Evolutionary conservation across 2,329 filamentous ascomycete species (phyloP).

Genomic region (Zymoseptoria passerinii): DNA sequence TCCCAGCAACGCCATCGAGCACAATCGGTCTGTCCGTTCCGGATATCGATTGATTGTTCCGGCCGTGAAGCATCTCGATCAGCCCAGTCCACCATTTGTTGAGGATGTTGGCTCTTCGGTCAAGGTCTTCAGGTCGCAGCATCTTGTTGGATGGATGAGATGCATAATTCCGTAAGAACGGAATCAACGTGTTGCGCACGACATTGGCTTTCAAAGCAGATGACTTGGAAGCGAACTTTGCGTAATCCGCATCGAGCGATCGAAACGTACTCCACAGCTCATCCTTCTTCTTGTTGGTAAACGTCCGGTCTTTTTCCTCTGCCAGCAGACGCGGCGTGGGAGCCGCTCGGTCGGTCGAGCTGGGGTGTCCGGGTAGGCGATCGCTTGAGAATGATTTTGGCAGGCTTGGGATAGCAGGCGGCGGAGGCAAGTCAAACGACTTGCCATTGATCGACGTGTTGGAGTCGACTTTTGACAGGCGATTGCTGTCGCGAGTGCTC

Average conservation of each 20-base stretch:
- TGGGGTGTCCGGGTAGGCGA: slow-evolving; percentile 33
- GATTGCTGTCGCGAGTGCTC: slow-evolving; percentile 7
- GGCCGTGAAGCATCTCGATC: slow-evolving; percentile 71
- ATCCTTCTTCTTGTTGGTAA: slow-evolving; percentile 51
- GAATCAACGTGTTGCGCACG: slow-evolving; percentile 62
- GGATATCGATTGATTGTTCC: slow-evolving; percentile 66
- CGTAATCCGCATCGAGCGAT: slow-evolving; percentile 58
- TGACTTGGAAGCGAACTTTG: slow-evolving; percentile 68
- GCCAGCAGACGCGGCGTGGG: slow-evolving; percentile 37
- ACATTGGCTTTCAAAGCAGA: slow-evolving; percentile 66
- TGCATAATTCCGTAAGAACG: slow-evolving; percentile 66
- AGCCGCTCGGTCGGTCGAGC: slow-evolving; percentile 31
- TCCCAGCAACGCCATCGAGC: slow-evolving; percentile 66
- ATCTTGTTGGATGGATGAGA: slow-evolving; percentile 57
- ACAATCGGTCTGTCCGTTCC: slow-evolving; percentile 76
- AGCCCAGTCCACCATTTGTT: slow-evolving; percentile 87
- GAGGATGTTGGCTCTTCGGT: slow-evolving; percentile 67
- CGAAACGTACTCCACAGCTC: slow-evolving; percentile 63
- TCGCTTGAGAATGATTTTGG: slow-evolving; percentile 45
- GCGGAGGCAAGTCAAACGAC: slow-evolving; percentile 4
- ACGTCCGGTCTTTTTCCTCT: slow-evolving; percentile 24
- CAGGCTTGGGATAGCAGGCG: slow-evolving; percentile 33
- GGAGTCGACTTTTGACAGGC: slow-evolving; percentile 8
- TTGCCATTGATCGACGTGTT: slow-evolving; percentile 2
- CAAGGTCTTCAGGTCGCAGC: slow-evolving; percentile 71